Conservation (phyloP, 2,329 filamentous ascomycete species). For the Calonectria ilicicola region DNA sequence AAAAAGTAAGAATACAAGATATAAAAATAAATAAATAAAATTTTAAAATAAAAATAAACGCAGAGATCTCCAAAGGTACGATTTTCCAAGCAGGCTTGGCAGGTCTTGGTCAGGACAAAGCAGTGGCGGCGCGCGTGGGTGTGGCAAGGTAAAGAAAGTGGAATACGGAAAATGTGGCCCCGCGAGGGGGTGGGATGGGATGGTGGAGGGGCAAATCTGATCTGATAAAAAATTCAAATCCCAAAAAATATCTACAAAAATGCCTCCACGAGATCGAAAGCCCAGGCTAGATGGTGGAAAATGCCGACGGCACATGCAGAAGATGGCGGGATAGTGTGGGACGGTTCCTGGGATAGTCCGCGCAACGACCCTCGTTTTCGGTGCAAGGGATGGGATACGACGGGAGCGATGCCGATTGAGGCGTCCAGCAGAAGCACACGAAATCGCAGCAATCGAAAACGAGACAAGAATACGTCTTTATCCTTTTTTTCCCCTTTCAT, state of each 20-base stretch:
- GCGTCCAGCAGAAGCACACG: not conserved
- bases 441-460: not conserved
- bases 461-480: not conserved
- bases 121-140: not conserved
- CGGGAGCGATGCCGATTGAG: conserved; percentile 21
- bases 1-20: no score
- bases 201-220: conserved; percentile 20
- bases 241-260: not conserved
- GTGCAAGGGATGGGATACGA: conserved; percentile 25
- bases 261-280: conserved; percentile 13
- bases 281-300: conserved; percentile 15
- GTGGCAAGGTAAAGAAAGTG: not conserved
- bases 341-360: conserved; percentile 24
- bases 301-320: conserved; percentile 25
- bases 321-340: conserved; percentile 23
- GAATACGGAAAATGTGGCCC: conserved; percentile 4
- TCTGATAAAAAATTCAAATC: conserved; percentile 14
- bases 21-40: no score
- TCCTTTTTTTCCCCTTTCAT: no score
- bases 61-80: not conserved
- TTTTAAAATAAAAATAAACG: no score
- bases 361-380: conserved; percentile 19
- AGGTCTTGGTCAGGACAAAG: not conserved
- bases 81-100: not conserved
- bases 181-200: conserved; percentile 13